Base-by-base conservation (phyloP, 768 basidiomycete species). In the Cystofilobasidium bisporidii region DNA sequence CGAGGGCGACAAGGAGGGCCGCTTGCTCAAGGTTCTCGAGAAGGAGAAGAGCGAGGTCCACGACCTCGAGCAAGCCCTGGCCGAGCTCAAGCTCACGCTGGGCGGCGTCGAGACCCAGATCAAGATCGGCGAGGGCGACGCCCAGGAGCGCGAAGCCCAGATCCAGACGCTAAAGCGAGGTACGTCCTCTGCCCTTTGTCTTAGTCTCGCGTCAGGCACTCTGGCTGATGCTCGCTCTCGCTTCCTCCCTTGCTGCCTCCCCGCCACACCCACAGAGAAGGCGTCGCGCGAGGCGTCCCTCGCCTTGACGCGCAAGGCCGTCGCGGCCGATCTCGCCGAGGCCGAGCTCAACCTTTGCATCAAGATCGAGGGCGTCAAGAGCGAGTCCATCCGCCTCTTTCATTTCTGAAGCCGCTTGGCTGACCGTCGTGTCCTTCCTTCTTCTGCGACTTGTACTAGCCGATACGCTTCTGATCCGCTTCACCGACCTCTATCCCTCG, bases 81-180 rank as follows among this genome's bases (percentile, higher is more conserved):
- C 61, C 20, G 61, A 67, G 28, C 70, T 71, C 57, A 71, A 67
- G 62, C 63, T 61, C 40, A 59, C 67, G 43, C 70, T 71, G 3
- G 62, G 65, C 24, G 63, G 61, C 20, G 26, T 71, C 5, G 63
- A 66, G 43, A 62, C 65, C 15, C 70, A 71, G 50, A 61, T 62
- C 32, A 40, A 36, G 18, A 36, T 64, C 22, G 36, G 63, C 18
- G 66, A 41, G 32, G 65, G 47, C 30, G 70, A 71, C 28, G 36
- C 61, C 26, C 45, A 50, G 28, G 67, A 68, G 28, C 61, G 67
- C 50, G 61, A 45, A 30, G 61, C 62, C 12, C 61, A 68, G 40
- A 50, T 61, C n/a, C 61, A 36, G n/a, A 62, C 61, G 47, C 61
- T 68, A 3, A 28, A 61, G 41, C 22, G 28, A 18, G 65, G 65